phyloP scores from a whole-genome alignment of 345 rosid species.

The thale cress (Arabidopsis thaliana) region DNA sequence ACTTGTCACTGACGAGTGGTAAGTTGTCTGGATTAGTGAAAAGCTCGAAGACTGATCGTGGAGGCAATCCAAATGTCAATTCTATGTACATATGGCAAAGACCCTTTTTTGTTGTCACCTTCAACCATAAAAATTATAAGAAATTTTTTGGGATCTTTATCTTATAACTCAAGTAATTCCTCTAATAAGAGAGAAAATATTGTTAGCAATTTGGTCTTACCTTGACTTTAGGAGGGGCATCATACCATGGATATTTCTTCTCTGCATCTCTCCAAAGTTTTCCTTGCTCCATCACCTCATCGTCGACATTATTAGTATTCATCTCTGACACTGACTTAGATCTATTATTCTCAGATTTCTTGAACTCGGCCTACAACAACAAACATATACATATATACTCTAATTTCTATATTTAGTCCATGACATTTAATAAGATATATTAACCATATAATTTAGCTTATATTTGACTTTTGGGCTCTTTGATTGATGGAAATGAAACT shows the following conservation, averaged over 20 bases:
- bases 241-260: too few species aligned
- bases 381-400: not conserved
- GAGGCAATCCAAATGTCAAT: slow-evolving; percentile 3
- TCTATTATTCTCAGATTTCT: not conserved
- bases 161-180: not conserved
- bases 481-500: not conserved
- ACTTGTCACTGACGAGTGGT: not conserved
- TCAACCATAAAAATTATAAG: slow-evolving; percentile 14
- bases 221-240: slow-evolving; percentile 27
- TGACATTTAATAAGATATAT: not conserved
- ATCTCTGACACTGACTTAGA: too few species aligned
- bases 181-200: not conserved
- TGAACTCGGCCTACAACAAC: slow-evolving; percentile 2
- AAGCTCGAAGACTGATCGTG: not conserved
- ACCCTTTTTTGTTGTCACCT: slow-evolving; percentile 63
- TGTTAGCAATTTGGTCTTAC: not conserved
- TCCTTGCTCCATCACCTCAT: too few species aligned
- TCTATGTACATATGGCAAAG: slow-evolving; percentile 19
- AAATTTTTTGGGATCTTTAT: not conserved
- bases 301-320: too few species aligned
- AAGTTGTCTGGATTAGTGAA: not conserved
- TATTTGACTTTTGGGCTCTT: not conserved
- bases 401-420: too few species aligned
- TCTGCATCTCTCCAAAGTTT: too few species aligned
- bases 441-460: too few species aligned